phyloP scores from a whole-genome alignment of 208 protist genomes.

The Lotmaria passim region DNA sequence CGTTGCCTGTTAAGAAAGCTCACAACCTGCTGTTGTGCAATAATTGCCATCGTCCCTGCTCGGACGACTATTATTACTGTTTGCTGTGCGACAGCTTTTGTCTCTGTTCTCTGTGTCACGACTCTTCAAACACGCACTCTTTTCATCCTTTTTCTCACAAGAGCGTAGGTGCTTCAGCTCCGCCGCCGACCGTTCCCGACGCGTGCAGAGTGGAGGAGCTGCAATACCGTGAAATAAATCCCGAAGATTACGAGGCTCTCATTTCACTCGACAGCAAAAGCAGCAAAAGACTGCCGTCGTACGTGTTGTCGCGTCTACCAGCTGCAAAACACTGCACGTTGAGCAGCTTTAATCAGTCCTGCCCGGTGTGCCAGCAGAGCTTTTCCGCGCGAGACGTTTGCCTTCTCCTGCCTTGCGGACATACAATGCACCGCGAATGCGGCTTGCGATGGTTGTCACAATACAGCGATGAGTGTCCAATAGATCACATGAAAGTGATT shows the following conservation, averaged over 20 bases:
- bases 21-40: constrained; percentile 1
- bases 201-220: constrained; percentile 38
- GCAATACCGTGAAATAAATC: constrained; percentile 76
- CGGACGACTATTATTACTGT: constrained; percentile 46
- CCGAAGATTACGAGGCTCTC: constrained; percentile 82
- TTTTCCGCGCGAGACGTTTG: constrained; percentile 42
- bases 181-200: background rate
- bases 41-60: constrained; percentile 19
- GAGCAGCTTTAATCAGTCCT: constrained; percentile 32
- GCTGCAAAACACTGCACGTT: background rate
- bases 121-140: constrained; percentile 34
- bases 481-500: constrained; percentile 46
- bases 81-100: constrained; percentile 53
- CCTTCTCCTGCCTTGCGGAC: constrained; percentile 70
- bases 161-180: background rate
- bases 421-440: constrained; percentile 75
- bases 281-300: constrained; percentile 32
- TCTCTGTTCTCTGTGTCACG: constrained; percentile 54
- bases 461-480: constrained; percentile 61
- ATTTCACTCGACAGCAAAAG: constrained; percentile 48
- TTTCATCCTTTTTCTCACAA: constrained; percentile 49
- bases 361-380: constrained; percentile 65
- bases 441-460: constrained; percentile 71
- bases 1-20: background rate
- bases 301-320: constrained; percentile 35